Evolutionary conservation across 106 monocot species (phyloP), one percentile per base, ranked within the genome.

Genomic region (Dendrobium chrysotoxum): DNA sequence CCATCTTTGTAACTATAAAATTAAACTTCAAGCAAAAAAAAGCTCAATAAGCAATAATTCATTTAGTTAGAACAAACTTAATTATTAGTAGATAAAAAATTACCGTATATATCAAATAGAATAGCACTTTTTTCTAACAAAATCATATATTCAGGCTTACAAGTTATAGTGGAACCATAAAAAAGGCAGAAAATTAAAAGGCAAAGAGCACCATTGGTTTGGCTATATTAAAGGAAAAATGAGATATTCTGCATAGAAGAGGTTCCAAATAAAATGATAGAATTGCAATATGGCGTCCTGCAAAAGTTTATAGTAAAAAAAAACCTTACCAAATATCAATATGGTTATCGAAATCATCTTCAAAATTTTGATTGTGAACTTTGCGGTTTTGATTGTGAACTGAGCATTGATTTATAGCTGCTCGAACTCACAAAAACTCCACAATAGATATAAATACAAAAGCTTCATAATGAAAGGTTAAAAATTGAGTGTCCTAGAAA

Each of bases 211-310:
- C 12, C 3, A 1, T n/a, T 11, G 26, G 17, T 25, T 47, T 74
- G 76, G 77, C 67, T 91, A 94, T 85, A 91, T 91, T 8, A 91
- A 16, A 44, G 94, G 94, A 75, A 95, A 92, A 67, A 95, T 82
- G 39, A 90, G 57, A 65, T 95, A 95, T 83, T 92, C 94, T 0
- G 92, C 85, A 78, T 95, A n/a, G n/a, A n/a, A n/a, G n/a, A n/a
- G n/a, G n/a, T n/a, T n/a, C n/a, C n/a, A n/a, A n/a, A n/a, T n/a
- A 95, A 88, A 95, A 95, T 85, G 84, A 81, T 94, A 94, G 78
- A 84, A 94, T 31, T 89, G 77, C 46, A 83, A 84, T 78, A 95
- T 88, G 40, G 92, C 90, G 40, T 90, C 94, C 94, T 95, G 90
- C 82, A 88, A 81, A 82, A 53, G 12, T 80, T 26, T 73, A 42